Base-by-base conservation (phyloP, 148 eudicot genomes). In the Vaccinium myrtillus region DNA sequence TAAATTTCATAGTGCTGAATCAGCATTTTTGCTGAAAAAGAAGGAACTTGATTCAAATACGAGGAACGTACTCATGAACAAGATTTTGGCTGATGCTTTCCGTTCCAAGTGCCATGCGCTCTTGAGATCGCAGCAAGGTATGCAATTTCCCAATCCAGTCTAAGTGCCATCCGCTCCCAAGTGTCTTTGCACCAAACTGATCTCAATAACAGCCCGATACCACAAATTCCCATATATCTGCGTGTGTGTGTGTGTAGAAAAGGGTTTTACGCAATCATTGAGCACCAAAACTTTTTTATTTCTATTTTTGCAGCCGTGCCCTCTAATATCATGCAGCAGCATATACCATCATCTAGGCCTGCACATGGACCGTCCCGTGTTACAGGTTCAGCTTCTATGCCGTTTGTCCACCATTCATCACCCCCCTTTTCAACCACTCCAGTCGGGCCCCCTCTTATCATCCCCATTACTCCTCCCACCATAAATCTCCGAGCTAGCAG, bases 1-100 rank as follows among this genome's bases (percentile, higher is more conserved):
- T 78, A 93, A 87, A 87, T 85, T 84, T 75, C 85, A 92, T 88
- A 93, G 90, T 58, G 91, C 90, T 39, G 97, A 94, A 75, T 82
- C 92, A 59, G 86, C 90, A 77, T 91, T 87, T 88, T 63, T 83
- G 82, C 85, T 46, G 77, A 91, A 86, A 86, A 96, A 85, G 89
- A 88, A 89, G 25, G 95, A 92, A 83, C 86, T 93, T 61, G 98
- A 94, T 51, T 43, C 54, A 50, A 90, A 86, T 87, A 85, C 83
- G 49, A 85, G 85, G 55, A 91, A 82, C 84, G 93, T 94, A 65
- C 75, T 83, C 83, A 89, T 92, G 95, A 93, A 93, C 84, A 93
- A 90, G 86, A 82, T 85, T 36, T 88, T 96, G 84, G 99, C 97
- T 39, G 94, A 91, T 65, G 93, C 93, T 86, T 90, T 93, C 83